Evolutionary conservation across 306 rosid species (phyloP).

Genomic region (Heteromeles arbutifolia): DNA sequence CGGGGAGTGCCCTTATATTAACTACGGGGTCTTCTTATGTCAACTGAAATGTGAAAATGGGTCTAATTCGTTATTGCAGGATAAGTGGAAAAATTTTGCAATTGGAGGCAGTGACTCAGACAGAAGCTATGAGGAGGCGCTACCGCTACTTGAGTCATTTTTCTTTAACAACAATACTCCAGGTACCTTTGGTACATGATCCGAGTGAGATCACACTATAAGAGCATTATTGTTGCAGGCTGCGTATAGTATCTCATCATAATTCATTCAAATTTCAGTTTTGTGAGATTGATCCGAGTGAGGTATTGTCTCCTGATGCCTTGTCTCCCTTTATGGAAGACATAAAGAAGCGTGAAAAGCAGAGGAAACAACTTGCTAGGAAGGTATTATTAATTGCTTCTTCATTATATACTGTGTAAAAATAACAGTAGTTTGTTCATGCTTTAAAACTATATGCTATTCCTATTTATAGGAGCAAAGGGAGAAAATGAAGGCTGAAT

Average conservation of each 20-base stretch:
- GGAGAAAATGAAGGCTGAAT: conserved; percentile 82
- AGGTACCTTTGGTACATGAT: conserved; percentile 37
- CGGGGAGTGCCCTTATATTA: background rate
- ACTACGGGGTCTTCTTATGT: background rate
- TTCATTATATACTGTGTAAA: background rate
- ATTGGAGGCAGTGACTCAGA: conserved; percentile 72
- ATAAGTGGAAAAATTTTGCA: conserved; percentile 77
- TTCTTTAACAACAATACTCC: conserved; percentile 76
- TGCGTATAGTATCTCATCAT: conserved; percentile 13
- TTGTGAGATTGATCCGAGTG: conserved; percentile 85
- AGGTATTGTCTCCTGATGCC: conserved; percentile 59
- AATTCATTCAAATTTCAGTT: conserved; percentile 48
- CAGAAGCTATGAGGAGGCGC: conserved; percentile 86
- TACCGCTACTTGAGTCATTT: conserved; percentile 83
- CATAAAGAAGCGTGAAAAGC: conserved; percentile 75
- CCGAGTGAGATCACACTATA: background rate
- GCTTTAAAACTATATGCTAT: conserved; percentile 14
- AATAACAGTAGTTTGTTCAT: conserved; percentile 5
- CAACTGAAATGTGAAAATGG: background rate
- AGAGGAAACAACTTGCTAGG: conserved; percentile 75
- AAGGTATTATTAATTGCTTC: conserved; percentile 40
- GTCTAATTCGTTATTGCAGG: conserved; percentile 36
- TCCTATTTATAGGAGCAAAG: conserved; percentile 50
- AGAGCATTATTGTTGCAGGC: background rate
- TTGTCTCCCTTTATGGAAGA: conserved; percentile 80